A percentile compares a stretch with the other conserved stretches of the same genome.
Evolutionary conservation across 2,329 filamentous ascomycete species (phyloP).

Genomic region (Pyricularia pennisetigena): DNA sequence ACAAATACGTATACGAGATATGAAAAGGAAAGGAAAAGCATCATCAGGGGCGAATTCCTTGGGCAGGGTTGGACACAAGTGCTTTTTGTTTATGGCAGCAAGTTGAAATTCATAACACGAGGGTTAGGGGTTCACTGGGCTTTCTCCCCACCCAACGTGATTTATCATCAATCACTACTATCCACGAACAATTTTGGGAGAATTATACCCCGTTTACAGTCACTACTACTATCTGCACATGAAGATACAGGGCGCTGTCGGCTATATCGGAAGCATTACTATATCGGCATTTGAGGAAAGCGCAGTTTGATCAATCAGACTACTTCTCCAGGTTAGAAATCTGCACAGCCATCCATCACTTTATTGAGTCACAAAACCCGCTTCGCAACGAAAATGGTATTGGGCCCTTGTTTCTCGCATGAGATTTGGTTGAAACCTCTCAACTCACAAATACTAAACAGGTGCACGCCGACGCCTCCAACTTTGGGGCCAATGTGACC

Average conservation of each 20-base stretch:
- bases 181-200: neutral
- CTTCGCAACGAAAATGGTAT: neutral
- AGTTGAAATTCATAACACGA: neutral
- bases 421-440: neutral
- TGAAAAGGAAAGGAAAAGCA: neutral
- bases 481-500: slow-evolving; percentile 54
- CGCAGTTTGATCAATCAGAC: neutral
- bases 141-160: neutral
- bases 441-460: slow-evolving; percentile 15
- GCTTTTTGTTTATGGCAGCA: neutral
- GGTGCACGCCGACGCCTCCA: slow-evolving; percentile 75
- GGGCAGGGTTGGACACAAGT: too few relatives aligned
- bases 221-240: neutral
- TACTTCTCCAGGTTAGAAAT: neutral
- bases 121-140: neutral
- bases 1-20: neutral
- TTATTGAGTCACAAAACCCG: neutral
- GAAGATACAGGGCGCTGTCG: neutral
- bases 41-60: neutral
- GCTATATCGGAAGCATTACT: neutral
- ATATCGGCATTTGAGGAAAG: neutral
- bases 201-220: neutral
- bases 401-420: neutral
- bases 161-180: neutral
- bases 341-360: neutral